These are phyloP conservation scores for Geotrichum phurueaensis DNA, from an alignment of 1,139 yeast species.

Conservation along the genomic window DNA sequence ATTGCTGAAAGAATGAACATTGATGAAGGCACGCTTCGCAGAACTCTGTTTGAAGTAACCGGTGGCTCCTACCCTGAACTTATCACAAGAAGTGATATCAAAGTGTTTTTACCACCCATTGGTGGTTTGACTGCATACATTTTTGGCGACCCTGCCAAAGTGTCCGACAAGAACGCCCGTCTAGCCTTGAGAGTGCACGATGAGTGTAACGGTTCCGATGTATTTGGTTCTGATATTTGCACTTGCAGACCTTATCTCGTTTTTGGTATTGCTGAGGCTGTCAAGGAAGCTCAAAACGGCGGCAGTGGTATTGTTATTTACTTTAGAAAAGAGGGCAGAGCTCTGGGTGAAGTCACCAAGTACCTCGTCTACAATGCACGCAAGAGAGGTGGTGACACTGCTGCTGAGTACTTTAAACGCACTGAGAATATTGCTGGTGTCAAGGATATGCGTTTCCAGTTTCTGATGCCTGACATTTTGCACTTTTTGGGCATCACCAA, in stretches of 20 bases:
- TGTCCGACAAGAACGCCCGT: constrained; percentile 44
- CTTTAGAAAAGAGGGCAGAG: constrained; percentile 60
- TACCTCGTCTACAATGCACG: constrained; percentile 61
- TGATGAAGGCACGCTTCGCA: constrained; percentile 49
- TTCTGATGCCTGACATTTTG: constrained; percentile 59
- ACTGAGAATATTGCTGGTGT: constrained; percentile 64
- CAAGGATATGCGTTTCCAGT: constrained; percentile 60
- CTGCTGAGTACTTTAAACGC: constrained; percentile 57
- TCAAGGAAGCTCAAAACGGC: constrained; percentile 56
- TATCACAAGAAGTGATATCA: constrained; percentile 56
- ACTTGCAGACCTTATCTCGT: constrained; percentile 59
- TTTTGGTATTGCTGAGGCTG: constrained; percentile 58
- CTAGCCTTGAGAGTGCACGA: constrained; percentile 56
- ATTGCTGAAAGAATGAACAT: constrained; percentile 56
- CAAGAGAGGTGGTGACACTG: constrained; percentile 58
- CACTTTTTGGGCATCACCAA: constrained; percentile 56
- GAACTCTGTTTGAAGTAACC: constrained; percentile 55
- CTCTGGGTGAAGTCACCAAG: constrained; percentile 60
- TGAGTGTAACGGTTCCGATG: constrained; percentile 64
- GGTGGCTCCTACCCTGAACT: constrained; percentile 62
- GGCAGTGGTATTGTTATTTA: constrained; percentile 56
- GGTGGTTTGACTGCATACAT: constrained; percentile 59
- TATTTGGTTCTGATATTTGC: constrained; percentile 58
- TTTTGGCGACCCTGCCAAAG: constrained; percentile 51
- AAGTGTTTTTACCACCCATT: constrained; percentile 56